A percentile compares a stretch with the other conserved stretches of the same genome.
Evolutionary conservation across 768 basidiomycete species (phyloP).

Genomic region (Panaeolus cyanescens): DNA sequence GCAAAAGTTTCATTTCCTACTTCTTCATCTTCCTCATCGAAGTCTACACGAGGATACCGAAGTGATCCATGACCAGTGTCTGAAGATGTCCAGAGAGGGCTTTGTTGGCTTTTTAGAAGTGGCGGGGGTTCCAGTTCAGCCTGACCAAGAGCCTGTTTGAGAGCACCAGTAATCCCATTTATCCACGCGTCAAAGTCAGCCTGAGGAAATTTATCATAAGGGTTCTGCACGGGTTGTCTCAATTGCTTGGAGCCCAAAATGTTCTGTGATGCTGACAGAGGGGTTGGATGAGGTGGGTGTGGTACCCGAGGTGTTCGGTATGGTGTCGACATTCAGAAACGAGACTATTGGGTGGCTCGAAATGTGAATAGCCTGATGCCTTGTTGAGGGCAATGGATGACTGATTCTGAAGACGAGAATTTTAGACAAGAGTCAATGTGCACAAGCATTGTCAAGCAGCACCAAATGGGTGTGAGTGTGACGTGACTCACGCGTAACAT

Average conservation of each 20-base stretch:
- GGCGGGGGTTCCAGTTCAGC: slow-evolving; percentile 27
- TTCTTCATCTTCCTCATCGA: slow-evolving; percentile 29
- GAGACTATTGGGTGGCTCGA: neutral
- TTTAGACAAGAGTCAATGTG: neutral
- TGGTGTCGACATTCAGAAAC: slow-evolving; percentile 18
- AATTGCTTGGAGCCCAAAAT: slow-evolving; percentile 15
- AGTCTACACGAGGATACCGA: slow-evolving; percentile 13
- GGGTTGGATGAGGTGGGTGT: slow-evolving; percentile 24
- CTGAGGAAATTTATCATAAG: slow-evolving; percentile 72
- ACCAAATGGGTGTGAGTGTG: neutral
- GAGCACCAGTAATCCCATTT: slow-evolving; percentile 56
- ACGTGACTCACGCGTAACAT: neutral
- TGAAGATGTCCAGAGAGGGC: neutral
- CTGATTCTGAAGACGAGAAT: neutral
- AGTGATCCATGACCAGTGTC: slow-evolving; percentile 2
- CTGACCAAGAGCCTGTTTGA: slow-evolving; percentile 60
- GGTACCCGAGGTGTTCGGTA: slow-evolving; percentile 24
- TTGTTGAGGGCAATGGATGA: neutral
- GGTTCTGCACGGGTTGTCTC: slow-evolving; percentile 63
- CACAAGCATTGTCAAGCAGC: neutral
- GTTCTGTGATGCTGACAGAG: slow-evolving; percentile 16
- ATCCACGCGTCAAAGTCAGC: slow-evolving; percentile 75
- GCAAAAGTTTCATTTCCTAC: slow-evolving; percentile 59
- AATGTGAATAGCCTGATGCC: neutral
- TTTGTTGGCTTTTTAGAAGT: slow-evolving; percentile 1